Conservation (phyloP, 2,329 filamentous ascomycete species). For the Penicillium sp. region DNA sequence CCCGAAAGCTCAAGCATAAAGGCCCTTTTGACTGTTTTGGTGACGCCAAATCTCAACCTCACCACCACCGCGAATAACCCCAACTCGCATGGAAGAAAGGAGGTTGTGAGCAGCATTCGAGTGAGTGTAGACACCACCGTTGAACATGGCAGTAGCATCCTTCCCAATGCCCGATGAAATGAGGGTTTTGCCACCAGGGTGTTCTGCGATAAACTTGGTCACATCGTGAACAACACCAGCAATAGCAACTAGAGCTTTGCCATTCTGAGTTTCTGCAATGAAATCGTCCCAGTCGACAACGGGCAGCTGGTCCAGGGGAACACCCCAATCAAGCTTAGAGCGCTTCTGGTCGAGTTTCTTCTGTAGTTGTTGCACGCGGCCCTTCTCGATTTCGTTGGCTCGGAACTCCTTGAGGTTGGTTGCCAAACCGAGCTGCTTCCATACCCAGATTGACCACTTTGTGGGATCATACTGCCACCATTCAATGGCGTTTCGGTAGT, state of each 20-base stretch:
- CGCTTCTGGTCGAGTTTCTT: conserved; percentile 92
- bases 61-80: conserved; percentile 80
- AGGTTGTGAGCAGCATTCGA: conserved; percentile 88
- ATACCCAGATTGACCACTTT: conserved; percentile 74
- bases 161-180: conserved; percentile 80
- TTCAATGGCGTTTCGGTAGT: conserved; percentile 83
- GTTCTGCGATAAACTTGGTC: conserved; percentile 78
- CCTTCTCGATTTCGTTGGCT: conserved; percentile 89
- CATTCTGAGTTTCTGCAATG: conserved; percentile 72
- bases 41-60: conserved; percentile 88
- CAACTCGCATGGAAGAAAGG: conserved; percentile 82
- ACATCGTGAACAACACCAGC: conserved; percentile 87
- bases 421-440: conserved; percentile 81
- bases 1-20: not conserved
- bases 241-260: conserved; percentile 72
- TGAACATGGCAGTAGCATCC: conserved; percentile 87
- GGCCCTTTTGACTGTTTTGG: conserved; percentile 70
- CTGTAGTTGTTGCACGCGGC: conserved; percentile 81
- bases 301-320: conserved; percentile 78
- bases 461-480: conserved; percentile 87
- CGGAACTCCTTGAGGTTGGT: conserved; percentile 90
- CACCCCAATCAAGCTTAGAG: conserved; percentile 77
- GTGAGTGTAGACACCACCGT: conserved; percentile 85
- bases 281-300: conserved; percentile 86
- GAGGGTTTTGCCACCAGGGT: conserved; percentile 83